Evolutionary conservation across 2,329 filamentous ascomycete species (phyloP).

Genomic region (Truncatella angustata): DNA sequence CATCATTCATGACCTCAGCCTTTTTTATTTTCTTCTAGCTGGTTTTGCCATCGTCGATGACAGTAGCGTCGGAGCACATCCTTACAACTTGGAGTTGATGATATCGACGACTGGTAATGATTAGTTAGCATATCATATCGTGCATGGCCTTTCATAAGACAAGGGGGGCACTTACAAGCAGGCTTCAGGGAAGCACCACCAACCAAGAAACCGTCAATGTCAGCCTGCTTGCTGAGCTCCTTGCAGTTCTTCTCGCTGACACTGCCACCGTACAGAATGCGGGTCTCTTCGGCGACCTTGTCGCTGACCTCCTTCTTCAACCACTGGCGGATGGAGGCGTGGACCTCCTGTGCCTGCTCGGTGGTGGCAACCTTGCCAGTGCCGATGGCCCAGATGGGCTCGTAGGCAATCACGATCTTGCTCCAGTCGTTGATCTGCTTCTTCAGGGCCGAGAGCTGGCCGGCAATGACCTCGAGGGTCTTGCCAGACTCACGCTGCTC

Average conservation of each 20-base stretch:
- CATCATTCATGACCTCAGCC: not conserved
- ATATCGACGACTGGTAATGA: constrained; percentile 49
- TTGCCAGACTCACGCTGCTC: constrained; percentile 84
- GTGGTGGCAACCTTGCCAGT: constrained; percentile 91
- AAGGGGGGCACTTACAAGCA: constrained; percentile 63
- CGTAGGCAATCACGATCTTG: constrained; percentile 95
- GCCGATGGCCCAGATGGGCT: constrained; percentile 96
- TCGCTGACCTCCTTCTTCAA: constrained; percentile 74
- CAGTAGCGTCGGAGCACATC: not conserved
- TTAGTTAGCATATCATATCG: constrained; percentile 9
- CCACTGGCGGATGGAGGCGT: constrained; percentile 89
- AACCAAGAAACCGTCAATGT: constrained; percentile 98
- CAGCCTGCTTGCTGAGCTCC: constrained; percentile 85
- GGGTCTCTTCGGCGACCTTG: constrained; percentile 77
- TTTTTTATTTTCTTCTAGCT: not conserved
- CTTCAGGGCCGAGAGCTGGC: constrained; percentile 82
- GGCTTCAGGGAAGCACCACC: constrained; percentile 96
- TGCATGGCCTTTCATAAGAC: not conserved
- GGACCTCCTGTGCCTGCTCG: constrained; percentile 89
- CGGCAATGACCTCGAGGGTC: constrained; percentile 83
- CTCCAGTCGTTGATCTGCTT: constrained; percentile 79
- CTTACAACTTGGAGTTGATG: constrained; percentile 53
- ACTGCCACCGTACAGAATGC: constrained; percentile 94
- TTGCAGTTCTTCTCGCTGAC: constrained; percentile 98
- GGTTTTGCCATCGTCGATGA: not conserved